Evolutionary conservation across 129 eudicot species (phyloP).

Genomic region (Cynara cardunculus): DNA sequence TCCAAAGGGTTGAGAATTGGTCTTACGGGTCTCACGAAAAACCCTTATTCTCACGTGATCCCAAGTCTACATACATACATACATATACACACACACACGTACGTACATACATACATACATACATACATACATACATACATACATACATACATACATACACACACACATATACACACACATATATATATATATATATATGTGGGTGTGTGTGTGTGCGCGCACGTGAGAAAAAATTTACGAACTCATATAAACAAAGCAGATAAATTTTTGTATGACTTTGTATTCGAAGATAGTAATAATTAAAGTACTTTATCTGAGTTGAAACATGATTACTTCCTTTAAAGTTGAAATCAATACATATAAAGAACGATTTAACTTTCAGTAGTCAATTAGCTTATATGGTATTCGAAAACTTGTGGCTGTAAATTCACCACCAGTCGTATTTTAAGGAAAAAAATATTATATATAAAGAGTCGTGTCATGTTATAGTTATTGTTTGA

Average conservation of each 20-base stretch:
- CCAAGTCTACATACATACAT: too few species aligned
- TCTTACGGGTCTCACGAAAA: too few species aligned
- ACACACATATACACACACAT: too few species aligned
- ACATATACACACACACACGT: too few species aligned
- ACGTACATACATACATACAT: too few species aligned
- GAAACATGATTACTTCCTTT: neutral
- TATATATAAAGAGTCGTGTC: neutral
- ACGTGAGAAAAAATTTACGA: neutral
- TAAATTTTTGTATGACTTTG: neutral
- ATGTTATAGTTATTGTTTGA: neutral
- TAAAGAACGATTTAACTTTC: neutral
- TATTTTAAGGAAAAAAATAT: neutral
- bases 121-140: too few species aligned
- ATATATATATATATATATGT: too few species aligned
- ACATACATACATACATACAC: too few species aligned
- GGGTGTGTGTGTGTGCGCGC: too few species aligned
- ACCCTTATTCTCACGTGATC: too few species aligned
- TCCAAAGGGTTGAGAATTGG: too few species aligned
- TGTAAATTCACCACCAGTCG: neutral
- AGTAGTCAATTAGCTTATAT: neutral
- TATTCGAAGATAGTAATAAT: neutral
- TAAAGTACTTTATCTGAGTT: neutral
- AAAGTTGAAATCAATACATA: neutral
- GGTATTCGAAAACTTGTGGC: neutral
- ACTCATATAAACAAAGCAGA: too few species aligned